Evolutionary conservation across 1,284 basidiomycete genomes (phyloP).

Genomic region (Ceratobasidium sp.): DNA sequence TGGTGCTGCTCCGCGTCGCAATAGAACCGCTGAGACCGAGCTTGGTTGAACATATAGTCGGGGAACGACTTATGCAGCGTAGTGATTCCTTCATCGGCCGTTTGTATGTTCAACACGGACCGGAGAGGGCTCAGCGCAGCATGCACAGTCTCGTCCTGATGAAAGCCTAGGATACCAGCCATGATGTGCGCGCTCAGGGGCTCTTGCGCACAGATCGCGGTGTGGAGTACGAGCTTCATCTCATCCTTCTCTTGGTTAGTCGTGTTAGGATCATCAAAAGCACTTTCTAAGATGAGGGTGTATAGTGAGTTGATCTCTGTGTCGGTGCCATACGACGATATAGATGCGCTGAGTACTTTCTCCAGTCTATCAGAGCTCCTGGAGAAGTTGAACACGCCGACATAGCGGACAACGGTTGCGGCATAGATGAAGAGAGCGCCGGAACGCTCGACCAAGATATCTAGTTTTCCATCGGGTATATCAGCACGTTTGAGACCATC

Average conservation of each 20-base stretch:
- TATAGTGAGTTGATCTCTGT: constrained; percentile 20
- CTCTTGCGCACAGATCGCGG: constrained; percentile 15
- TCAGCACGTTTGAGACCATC: neutral
- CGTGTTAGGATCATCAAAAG: neutral
- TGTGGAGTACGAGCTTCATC: constrained; percentile 2
- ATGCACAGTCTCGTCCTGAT: neutral
- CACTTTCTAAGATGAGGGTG: neutral
- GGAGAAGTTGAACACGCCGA: neutral
- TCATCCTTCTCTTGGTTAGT: neutral
- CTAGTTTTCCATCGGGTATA: neutral
- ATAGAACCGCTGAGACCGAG: neutral
- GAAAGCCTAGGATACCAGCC: neutral
- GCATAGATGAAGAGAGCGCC: constrained; percentile 21
- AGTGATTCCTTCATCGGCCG: neutral
- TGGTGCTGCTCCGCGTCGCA: constrained; percentile 10
- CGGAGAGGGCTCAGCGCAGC: constrained; percentile 1
- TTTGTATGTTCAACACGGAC: constrained; percentile 6
- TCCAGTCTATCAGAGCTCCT: neutral
- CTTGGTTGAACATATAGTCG: constrained; percentile 7
- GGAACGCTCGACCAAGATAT: neutral
- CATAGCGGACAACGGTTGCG: constrained; percentile 17
- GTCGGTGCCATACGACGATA: neutral
- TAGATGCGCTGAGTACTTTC: neutral
- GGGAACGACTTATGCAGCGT: constrained; percentile 17
- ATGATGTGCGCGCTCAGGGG: constrained; percentile 3